A percentile compares a stretch with the other conserved stretches of the same genome.
These are phyloP conservation scores for Sugiyamaella xylanicola DNA, from an alignment of 1,139 yeast genomes.

Conservation along the genomic window DNA sequence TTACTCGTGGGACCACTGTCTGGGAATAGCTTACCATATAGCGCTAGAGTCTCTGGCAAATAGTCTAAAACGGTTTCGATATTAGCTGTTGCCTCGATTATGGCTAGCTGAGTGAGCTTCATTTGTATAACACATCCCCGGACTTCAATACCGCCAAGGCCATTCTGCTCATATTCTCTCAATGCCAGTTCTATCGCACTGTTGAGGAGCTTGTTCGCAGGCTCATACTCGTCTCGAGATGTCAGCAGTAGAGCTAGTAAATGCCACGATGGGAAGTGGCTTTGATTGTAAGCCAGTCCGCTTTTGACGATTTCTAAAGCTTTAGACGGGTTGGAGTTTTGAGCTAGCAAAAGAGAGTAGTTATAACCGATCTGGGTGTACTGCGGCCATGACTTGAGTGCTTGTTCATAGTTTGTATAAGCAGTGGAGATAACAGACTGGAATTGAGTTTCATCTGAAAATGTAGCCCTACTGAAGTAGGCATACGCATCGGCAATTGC, in stretches of 20 bases:
- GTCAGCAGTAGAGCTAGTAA: conserved; percentile 55
- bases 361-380: conserved; percentile 32
- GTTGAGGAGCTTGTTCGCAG: conserved; percentile 49
- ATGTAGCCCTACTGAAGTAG: conserved; percentile 30
- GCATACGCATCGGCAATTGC: conserved; percentile 36
- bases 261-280: conserved; percentile 54
- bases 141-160: conserved; percentile 38
- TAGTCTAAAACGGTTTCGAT: conserved; percentile 62
- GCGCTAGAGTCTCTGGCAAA: conserved; percentile 64
- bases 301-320: conserved; percentile 42
- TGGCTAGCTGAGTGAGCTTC: conserved; percentile 73
- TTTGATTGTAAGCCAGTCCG: conserved; percentile 46
- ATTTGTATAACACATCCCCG: conserved; percentile 66
- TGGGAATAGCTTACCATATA: conserved; percentile 58
- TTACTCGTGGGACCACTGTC: not conserved
- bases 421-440: conserved; percentile 31
- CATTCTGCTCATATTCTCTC: conserved; percentile 17
- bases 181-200: conserved; percentile 42
- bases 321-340: conserved; percentile 30
- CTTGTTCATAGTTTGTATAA: conserved; percentile 31
- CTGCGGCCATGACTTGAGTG: conserved; percentile 29
- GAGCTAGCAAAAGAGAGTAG: conserved; percentile 39
- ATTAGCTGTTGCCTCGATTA: conserved; percentile 67
- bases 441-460: conserved; percentile 29
- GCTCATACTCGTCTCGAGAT: conserved; percentile 52